Evolutionary conservation across 306 rosid genomes (phyloP).

Genomic region (Cucurbita pepo): DNA sequence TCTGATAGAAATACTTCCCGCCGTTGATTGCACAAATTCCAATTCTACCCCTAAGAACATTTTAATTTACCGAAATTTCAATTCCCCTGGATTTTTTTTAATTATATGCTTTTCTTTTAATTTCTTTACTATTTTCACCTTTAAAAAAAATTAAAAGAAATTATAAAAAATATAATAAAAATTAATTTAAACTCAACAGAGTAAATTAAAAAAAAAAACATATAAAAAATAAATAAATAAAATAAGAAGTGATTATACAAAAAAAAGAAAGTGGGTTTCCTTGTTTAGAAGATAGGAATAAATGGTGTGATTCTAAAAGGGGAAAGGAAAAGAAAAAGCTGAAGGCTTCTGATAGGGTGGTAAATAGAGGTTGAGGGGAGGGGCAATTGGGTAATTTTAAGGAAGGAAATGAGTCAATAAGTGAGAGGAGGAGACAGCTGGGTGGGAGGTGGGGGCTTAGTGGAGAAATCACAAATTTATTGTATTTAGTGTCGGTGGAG

Average conservation of each 20-base stretch:
- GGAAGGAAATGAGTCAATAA: background rate
- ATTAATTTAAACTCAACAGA: too few species aligned
- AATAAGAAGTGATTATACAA: background rate
- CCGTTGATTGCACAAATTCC: background rate
- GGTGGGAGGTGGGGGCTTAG: background rate
- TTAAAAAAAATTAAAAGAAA: too few species aligned
- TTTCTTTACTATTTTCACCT: too few species aligned
- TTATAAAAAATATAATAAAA: too few species aligned
- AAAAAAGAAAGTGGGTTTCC: background rate
- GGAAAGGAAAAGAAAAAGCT: background rate
- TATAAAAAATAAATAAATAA: too few species aligned
- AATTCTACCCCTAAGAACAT: background rate
- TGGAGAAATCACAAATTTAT: background rate
- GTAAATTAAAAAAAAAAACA: too few species aligned
- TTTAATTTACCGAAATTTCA: too few species aligned
- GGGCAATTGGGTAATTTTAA: background rate
- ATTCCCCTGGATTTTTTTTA: too few species aligned
- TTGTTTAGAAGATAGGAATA: background rate
- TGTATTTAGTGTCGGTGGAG: conserved; percentile 6
- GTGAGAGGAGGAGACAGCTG: background rate
- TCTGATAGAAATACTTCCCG: background rate
- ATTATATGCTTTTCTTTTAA: too few species aligned
- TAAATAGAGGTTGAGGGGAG: background rate
- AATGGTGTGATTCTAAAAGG: background rate
- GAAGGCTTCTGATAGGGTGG: background rate